These are phyloP conservation scores for Blastobotrys persicus DNA, from an alignment of 1,139 yeast genomes.

Conservation along the genomic window DNA sequence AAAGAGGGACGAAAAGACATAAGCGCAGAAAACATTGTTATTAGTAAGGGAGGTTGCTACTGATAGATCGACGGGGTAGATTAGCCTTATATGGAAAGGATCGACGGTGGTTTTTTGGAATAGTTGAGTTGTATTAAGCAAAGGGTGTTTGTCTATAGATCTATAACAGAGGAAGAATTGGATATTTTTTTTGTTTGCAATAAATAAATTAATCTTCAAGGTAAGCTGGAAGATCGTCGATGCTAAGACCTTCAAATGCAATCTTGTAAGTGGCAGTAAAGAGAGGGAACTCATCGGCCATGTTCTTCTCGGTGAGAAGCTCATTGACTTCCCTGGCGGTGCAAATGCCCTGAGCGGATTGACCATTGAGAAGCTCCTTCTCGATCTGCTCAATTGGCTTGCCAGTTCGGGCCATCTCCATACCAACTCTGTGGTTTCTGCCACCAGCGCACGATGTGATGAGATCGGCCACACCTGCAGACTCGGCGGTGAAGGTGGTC, in stretches of 20 bases:
- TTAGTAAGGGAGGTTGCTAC: too few species aligned
- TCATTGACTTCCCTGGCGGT: conserved; percentile 90
- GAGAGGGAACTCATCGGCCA: conserved; percentile 75
- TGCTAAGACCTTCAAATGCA: conserved; percentile 64
- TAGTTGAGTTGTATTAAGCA: not conserved
- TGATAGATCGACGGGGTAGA: not conserved
- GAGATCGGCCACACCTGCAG: conserved; percentile 95
- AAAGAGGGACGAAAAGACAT: too few species aligned
- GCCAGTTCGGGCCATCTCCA: conserved; percentile 56
- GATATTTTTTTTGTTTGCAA: not conserved
- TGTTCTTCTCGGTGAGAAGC: conserved; percentile 60
- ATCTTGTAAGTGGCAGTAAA: conserved; percentile 83
- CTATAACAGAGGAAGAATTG: not conserved
- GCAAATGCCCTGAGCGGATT: conserved; percentile 89
- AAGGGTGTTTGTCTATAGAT: conserved; percentile 1
- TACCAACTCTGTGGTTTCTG: conserved; percentile 87
- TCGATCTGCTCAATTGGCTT: conserved; percentile 78
- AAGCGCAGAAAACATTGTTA: too few species aligned
- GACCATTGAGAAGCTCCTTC: conserved; percentile 80
- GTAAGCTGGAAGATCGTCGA: conserved; percentile 34
- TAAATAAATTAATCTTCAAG: conserved; percentile 25
- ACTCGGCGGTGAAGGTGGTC: conserved; percentile 82
- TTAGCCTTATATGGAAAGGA: not conserved
- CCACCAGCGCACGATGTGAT: conserved; percentile 97
- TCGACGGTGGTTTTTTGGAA: not conserved